These are phyloP conservation scores for Populus trichocarpa DNA, from an alignment of 441 rosid genomes.

Conservation along the genomic window DNA sequence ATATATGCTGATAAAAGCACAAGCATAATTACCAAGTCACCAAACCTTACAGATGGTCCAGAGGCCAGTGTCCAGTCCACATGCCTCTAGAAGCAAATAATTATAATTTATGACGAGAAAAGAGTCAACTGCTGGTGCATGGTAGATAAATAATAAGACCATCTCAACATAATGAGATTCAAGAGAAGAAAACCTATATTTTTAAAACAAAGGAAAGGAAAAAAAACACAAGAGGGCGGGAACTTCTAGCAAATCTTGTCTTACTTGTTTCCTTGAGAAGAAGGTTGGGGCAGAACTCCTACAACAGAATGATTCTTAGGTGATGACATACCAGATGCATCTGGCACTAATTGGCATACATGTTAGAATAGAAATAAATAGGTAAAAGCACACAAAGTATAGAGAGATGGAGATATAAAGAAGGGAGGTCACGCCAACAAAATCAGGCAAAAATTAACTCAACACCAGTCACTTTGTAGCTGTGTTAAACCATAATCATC, in stretches of 20 bases:
- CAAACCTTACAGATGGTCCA: too few relatives aligned
- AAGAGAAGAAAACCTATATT: not conserved
- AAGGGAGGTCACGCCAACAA: not conserved
- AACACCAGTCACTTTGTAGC: not conserved
- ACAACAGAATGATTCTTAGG: slow-evolving; percentile 47
- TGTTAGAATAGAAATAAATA: slow-evolving; percentile 6
- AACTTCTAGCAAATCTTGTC: slow-evolving; percentile 1
- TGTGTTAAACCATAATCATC: not conserved
- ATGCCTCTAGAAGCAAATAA: slow-evolving; percentile 2
- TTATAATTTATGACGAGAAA: not conserved
- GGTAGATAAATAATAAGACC: slow-evolving; percentile 2
- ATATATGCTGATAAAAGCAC: too few relatives aligned
- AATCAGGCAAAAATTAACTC: too few relatives aligned
- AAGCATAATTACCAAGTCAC: too few relatives aligned
- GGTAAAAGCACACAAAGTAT: not conserved
- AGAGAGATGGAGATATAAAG: not conserved
- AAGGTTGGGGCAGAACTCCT: slow-evolving; percentile 67
- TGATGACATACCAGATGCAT: slow-evolving; percentile 40
- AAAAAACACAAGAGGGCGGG: not conserved
- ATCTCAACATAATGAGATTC: not conserved
- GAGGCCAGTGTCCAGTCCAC: not conserved
- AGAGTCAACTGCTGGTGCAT: not conserved
- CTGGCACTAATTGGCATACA: slow-evolving; percentile 28
- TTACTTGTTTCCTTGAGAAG: slow-evolving; percentile 53
- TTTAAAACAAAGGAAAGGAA: not conserved